A percentile compares a stretch with the other conserved stretches of the same genome.
phyloP scores from a whole-genome alignment of 2,329 filamentous ascomycete species.

The Thielaviopsis musarum region DNA sequence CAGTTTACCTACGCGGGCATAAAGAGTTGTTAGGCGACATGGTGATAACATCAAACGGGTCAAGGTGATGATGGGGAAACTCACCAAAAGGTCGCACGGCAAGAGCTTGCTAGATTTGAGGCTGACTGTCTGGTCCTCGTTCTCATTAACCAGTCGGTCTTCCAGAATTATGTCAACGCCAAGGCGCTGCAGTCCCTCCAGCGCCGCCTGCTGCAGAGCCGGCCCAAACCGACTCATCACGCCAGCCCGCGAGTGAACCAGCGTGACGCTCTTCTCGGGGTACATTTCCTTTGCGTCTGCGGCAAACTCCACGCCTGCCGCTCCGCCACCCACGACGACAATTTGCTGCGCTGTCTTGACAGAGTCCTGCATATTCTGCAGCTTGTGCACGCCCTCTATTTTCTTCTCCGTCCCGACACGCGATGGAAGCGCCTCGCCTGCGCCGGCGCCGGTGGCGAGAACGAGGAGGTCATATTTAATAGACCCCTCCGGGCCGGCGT shows the following conservation, averaged over 20 bases:
- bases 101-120: conserved; percentile 28
- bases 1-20: conserved; percentile 32
- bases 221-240: conserved; percentile 36
- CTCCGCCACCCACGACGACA: conserved; percentile 40
- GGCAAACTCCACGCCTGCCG: conserved; percentile 44
- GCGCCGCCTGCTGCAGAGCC: conserved; percentile 23
- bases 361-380: conserved; percentile 28
- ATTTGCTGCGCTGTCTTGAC: conserved; percentile 27
- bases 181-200: conserved; percentile 27
- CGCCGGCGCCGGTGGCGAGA: conserved; percentile 38
- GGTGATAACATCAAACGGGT: background rate
- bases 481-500: conserved; percentile 21
- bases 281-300: conserved; percentile 40
- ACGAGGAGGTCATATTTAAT: conserved; percentile 33
- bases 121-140: conserved; percentile 23
- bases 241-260: conserved; percentile 38
- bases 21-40: conserved; percentile 4
- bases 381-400: conserved; percentile 23
- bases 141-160: conserved; percentile 26
- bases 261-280: conserved; percentile 36
- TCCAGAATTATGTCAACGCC: conserved; percentile 34
- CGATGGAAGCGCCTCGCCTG: conserved; percentile 28
- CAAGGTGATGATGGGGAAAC: conserved; percentile 12
- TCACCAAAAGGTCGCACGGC: conserved; percentile 33
- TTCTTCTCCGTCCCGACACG: conserved; percentile 28